Evolutionary conservation across 768 basidiomycete genomes (phyloP).

Genomic region (Leccinellum rugosiceps): DNA sequence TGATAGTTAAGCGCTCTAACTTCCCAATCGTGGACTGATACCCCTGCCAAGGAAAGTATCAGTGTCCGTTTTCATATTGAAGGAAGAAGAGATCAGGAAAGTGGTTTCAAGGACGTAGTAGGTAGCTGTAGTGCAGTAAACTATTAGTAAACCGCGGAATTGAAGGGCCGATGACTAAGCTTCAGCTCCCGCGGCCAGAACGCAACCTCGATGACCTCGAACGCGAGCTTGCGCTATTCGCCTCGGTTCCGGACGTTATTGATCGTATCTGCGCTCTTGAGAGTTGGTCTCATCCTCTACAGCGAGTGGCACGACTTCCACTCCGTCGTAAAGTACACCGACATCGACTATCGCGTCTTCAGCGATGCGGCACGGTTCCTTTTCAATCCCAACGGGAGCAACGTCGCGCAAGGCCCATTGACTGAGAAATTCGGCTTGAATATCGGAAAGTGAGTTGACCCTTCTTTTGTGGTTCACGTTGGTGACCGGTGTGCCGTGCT

Average conservation of each 20-base stretch:
- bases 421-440: conserved; percentile 35
- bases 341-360: conserved; percentile 95
- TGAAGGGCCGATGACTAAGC: neutral
- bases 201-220: neutral
- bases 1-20: neutral
- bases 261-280: conserved; percentile 52
- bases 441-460: conserved; percentile 73
- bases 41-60: neutral
- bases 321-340: conserved; percentile 92
- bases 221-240: conserved; percentile 6
- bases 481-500: conserved; percentile 5
- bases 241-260: conserved; percentile 52
- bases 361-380: conserved; percentile 83
- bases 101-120: no score
- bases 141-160: neutral
- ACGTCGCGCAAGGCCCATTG: conserved; percentile 62
- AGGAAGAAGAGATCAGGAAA: neutral
- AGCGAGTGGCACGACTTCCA: conserved; percentile 88
- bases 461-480: neutral
- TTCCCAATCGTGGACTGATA: neutral
- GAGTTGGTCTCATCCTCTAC: conserved; percentile 72
- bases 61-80: neutral
- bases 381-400: conserved; percentile 44
- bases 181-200: neutral
- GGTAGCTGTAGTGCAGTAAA: no score